These are phyloP conservation scores for Scheffersomyces lignosus DNA, from an alignment of 805 yeast species.

Conservation along the genomic window DNA sequence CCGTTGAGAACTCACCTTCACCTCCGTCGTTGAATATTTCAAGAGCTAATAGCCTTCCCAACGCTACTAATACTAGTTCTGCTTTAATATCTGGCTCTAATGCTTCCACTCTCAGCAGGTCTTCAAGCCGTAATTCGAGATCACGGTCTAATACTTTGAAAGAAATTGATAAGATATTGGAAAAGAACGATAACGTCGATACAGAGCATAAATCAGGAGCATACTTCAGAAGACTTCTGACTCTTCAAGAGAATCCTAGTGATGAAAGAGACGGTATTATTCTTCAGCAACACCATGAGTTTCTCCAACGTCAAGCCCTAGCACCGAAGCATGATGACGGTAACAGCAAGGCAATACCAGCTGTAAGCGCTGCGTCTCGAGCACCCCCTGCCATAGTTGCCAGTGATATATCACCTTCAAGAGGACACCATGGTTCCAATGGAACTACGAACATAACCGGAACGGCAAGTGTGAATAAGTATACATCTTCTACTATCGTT, in stretches of 20 bases:
- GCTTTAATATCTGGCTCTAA: constrained; percentile 1
- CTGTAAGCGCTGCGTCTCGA: not conserved
- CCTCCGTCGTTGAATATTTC: constrained; percentile 2
- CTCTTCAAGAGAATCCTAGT: constrained; percentile 53
- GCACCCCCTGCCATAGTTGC: not conserved
- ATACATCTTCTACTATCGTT: constrained; percentile 20
- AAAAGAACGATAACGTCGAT: constrained; percentile 38
- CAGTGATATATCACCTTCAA: not conserved
- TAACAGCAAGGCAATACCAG: too few relatives aligned
- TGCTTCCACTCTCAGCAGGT: constrained; percentile 8
- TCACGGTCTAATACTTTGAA: constrained; percentile 36
- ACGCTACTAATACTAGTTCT: constrained; percentile 3
- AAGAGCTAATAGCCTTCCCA: not conserved
- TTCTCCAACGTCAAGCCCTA: not conserved
- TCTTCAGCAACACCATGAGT: too few relatives aligned
- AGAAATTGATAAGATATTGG: constrained; percentile 36
- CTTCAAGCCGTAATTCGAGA: constrained; percentile 20
- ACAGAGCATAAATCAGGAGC: constrained; percentile 57
- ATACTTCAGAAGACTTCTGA: constrained; percentile 63
- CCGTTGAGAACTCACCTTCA: constrained; percentile 9
- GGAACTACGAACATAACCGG: not conserved
- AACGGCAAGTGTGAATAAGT: constrained; percentile 2
- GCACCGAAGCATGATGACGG: not conserved
- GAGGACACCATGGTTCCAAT: too few relatives aligned
- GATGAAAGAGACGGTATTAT: constrained; percentile 22